Conservation (phyloP, 2,329 filamentous ascomycete species). For the Zalaria sp. region DNA sequence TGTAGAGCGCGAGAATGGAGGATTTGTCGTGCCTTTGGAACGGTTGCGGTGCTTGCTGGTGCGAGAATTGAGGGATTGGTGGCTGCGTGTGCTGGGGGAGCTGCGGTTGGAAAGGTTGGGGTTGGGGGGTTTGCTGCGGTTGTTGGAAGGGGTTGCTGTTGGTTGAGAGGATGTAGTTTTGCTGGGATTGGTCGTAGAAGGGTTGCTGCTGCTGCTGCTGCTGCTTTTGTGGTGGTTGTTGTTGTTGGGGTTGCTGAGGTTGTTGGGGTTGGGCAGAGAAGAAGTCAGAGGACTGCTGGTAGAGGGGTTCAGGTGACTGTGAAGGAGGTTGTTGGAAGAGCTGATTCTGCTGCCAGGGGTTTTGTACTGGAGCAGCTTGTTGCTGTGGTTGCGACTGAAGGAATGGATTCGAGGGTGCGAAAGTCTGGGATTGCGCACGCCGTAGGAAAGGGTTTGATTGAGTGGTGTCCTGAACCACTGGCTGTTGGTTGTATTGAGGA, state of each 20-base stretch:
- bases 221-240: conserved; percentile 7
- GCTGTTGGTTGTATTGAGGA: conserved; percentile 3
- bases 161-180: conserved; percentile 14
- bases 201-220: conserved; percentile 12
- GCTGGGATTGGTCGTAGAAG: conserved; percentile 8
- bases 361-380: conserved; percentile 9
- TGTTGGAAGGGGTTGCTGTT: conserved; percentile 19
- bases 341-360: conserved; percentile 22
- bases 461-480: conserved; percentile 6
- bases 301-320: conserved; percentile 13
- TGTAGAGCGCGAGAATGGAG: conserved; percentile 64
- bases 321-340: conserved; percentile 18
- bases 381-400: conserved; percentile 3
- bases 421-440: conserved; percentile 26
- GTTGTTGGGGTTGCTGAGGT: conserved; percentile 9
- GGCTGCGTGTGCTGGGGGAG: conserved; percentile 17
- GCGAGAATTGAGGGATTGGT: conserved; percentile 20
- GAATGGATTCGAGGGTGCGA: conserved; percentile 16
- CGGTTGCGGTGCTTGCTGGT: conserved; percentile 15
- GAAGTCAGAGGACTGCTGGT: conserved; percentile 14
- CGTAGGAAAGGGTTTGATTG: conserved; percentile 29
- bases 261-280: conserved; percentile 13
- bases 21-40: conserved; percentile 46
- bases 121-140: conserved; percentile 17
- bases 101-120: conserved; percentile 19